Evolutionary conservation across 2,329 filamentous ascomycete species (phyloP).

Genomic region (Cladosporium sp.): DNA sequence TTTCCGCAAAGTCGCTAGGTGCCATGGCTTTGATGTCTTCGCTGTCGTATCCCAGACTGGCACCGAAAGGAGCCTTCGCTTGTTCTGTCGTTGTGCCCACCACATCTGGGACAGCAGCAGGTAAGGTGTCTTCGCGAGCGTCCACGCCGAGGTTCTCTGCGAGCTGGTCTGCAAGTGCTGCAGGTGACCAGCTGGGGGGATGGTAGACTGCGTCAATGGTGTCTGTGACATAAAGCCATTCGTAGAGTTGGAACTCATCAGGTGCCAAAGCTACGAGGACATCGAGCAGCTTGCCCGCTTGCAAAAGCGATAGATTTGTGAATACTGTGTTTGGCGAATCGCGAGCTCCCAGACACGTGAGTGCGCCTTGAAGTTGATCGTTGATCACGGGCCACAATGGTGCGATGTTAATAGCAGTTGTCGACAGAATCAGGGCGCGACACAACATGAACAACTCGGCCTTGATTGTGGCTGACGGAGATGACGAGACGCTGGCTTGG

Average conservation of each 20-base stretch:
- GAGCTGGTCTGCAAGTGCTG: conserved; percentile 79
- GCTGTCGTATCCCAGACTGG: conserved; percentile 42
- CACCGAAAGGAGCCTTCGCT: not conserved
- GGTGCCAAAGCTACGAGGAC: conserved; percentile 79
- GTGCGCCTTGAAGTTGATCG: conserved; percentile 73
- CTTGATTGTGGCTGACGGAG: conserved; percentile 82
- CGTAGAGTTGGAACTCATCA: conserved; percentile 96
- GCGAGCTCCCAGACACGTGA: conserved; percentile 68
- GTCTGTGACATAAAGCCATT: conserved; percentile 97
- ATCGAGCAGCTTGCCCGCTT: conserved; percentile 92
- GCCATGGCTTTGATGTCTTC: conserved; percentile 50
- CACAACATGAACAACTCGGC: conserved; percentile 88
- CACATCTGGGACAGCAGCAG: not conserved
- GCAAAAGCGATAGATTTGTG: conserved; percentile 71
- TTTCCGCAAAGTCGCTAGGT: conserved; percentile 63
- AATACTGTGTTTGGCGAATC: conserved; percentile 68
- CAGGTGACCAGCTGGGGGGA: conserved; percentile 61
- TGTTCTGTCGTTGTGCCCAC: not conserved
- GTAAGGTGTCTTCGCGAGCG: not conserved
- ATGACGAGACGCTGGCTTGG: conserved; percentile 77
- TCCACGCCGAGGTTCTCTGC: conserved; percentile 52
- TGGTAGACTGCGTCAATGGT: conserved; percentile 94
- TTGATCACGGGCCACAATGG: conserved; percentile 89
- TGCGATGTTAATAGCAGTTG: conserved; percentile 72
- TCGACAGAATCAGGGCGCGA: conserved; percentile 74